Percentiles rank a stretch among this genome's conserved stretches.
Evolutionary conservation across 495 filamentous ascomycete genomes (phyloP).

Genomic region (Barbatosphaeria neglecta): DNA sequence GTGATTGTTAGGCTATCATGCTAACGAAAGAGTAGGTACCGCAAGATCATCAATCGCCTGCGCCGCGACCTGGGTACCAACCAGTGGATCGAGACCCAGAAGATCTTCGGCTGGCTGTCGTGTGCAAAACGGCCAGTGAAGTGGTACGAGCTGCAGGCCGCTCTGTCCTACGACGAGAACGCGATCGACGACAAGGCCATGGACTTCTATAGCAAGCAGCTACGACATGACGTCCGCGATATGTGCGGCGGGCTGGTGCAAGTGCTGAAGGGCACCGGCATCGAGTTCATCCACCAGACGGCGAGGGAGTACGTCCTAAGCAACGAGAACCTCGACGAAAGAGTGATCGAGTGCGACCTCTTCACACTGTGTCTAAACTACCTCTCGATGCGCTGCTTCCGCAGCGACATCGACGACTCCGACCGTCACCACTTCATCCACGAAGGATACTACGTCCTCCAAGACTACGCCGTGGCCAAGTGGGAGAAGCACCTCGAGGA

Average conservation of each 20-base stretch:
- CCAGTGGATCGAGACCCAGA: constrained; percentile 17
- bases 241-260: constrained; percentile 35
- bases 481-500: constrained; percentile 24
- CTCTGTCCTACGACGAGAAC: constrained; percentile 20
- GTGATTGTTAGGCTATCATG: not conserved
- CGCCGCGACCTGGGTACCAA: constrained; percentile 3
- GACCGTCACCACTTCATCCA: constrained; percentile 7
- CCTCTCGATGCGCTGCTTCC: constrained; percentile 22
- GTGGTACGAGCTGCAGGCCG: constrained; percentile 35
- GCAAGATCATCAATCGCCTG: constrained; percentile 25
- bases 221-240: constrained; percentile 21
- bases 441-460: constrained; percentile 21
- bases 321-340: constrained; percentile 12
- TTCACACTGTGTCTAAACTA: constrained; percentile 24
- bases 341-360: constrained; percentile 22
- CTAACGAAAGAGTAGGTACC: constrained; percentile 19
- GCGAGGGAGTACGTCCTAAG: constrained; percentile 12
- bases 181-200: constrained; percentile 1
- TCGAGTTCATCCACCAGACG: constrained; percentile 13
- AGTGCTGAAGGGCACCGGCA: constrained; percentile 7
- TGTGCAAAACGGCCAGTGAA: constrained; percentile 33
- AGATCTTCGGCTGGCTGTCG: constrained; percentile 31
- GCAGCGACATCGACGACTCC: constrained; percentile 5
- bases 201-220: constrained; percentile 12
- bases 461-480: constrained; percentile 27